Percentiles rank a stretch among this genome's conserved stretches.
These are phyloP conservation scores for Blastobotrys capitulatus DNA, from an alignment of 1,139 yeast genomes.

Conservation along the genomic window DNA sequence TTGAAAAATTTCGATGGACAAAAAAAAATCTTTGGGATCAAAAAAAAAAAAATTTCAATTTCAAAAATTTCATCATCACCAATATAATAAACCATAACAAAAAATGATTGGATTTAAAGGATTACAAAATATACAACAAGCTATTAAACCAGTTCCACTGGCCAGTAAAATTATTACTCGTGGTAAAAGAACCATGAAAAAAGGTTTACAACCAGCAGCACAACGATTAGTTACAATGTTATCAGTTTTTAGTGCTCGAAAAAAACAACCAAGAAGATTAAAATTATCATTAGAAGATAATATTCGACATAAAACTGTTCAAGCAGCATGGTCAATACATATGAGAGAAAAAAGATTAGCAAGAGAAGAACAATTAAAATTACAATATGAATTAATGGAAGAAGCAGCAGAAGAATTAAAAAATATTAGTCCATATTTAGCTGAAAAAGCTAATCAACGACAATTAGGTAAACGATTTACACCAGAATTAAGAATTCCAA, in stretches of 20 bases:
- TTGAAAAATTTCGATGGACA: too few relatives aligned
- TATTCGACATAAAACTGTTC: slow-evolving; percentile 77
- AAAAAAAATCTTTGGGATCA: too few relatives aligned
- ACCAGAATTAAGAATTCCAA: slow-evolving; percentile 74
- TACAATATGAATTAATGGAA: slow-evolving; percentile 62
- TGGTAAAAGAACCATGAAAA: slow-evolving; percentile 42
- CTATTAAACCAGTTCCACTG: slow-evolving; percentile 7
- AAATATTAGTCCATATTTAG: slow-evolving; percentile 43
- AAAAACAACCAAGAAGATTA: slow-evolving; percentile 80
- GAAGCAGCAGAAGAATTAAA: slow-evolving; percentile 74
- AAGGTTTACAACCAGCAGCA: slow-evolving; percentile 50
- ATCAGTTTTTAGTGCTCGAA: slow-evolving; percentile 78
- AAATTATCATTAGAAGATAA: slow-evolving; percentile 76
- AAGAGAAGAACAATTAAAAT: slow-evolving; percentile 44
- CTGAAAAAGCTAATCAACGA: slow-evolving; percentile 47
- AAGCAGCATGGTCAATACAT: slow-evolving; percentile 73
- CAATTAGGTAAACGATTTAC: slow-evolving; percentile 41
- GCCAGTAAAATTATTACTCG: slow-evolving; percentile 22
- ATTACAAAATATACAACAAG: slow-evolving; percentile 1
- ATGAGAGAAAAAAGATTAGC: slow-evolving; percentile 42
- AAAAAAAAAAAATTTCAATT: too few relatives aligned
- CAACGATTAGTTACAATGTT: slow-evolving; percentile 52
- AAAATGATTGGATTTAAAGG: slow-evolving; percentile 11
- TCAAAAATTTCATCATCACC: too few relatives aligned
- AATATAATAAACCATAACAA: background rate